Conservation (phyloP, 257 asterid genomes). For the Scutellaria barbata region DNA sequence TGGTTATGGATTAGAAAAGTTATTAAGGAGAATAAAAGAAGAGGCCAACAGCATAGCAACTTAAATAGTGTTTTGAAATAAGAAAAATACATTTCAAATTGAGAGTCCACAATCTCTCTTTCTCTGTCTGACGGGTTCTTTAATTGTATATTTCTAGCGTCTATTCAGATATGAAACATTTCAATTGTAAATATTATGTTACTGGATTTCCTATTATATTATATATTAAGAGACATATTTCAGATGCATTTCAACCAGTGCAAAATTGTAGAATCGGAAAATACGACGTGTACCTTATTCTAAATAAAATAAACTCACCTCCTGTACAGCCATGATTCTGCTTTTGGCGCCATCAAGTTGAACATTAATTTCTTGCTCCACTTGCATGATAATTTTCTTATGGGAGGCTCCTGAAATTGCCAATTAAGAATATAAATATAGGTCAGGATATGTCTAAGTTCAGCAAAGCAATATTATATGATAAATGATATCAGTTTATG, state of each 20-base stretch:
- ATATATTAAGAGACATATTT: conserved; percentile 5
- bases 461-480: conserved; percentile 29
- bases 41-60: not conserved
- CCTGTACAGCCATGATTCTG: conserved; percentile 65
- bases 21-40: too few species aligned
- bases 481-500: conserved; percentile 26
- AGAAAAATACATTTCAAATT: not conserved
- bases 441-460: conserved; percentile 26
- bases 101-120: not conserved
- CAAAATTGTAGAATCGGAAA: conserved; percentile 24
- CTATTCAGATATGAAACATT: conserved; percentile 29
- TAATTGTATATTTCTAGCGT: not conserved
- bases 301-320: conserved; percentile 54
- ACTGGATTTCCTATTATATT: conserved; percentile 7
- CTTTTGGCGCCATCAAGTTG: conserved; percentile 72
- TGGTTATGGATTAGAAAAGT: not conserved
- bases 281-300: conserved; percentile 15
- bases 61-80: conserved; percentile 5
- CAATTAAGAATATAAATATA: conserved; percentile 25
- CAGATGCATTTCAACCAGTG: conserved; percentile 27
- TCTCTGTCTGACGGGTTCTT: not conserved
- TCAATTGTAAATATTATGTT: conserved; percentile 10
- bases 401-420: conserved; percentile 60
- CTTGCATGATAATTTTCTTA: conserved; percentile 57
- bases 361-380: conserved; percentile 67